phyloP scores from a whole-genome alignment of 2,329 filamentous ascomycete species.

The Fusarium paranaense region DNA sequence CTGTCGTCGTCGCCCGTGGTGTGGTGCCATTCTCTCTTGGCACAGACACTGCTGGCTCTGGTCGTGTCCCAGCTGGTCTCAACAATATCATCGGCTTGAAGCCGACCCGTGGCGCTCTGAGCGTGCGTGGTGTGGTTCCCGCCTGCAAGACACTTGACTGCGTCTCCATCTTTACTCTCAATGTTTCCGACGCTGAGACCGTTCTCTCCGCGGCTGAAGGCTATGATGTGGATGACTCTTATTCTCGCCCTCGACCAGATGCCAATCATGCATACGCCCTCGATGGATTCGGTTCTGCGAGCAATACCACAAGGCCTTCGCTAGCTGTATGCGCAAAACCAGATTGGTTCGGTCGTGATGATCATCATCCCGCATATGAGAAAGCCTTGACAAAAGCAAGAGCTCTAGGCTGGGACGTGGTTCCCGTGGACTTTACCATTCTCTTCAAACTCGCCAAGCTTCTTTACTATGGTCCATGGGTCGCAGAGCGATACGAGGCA shows the following conservation, averaged over 20 bases:
- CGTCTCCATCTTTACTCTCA: conserved; percentile 64
- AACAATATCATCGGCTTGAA: conserved; percentile 65
- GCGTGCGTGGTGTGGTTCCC: conserved; percentile 61
- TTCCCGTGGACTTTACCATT: conserved; percentile 58
- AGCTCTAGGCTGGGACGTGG: conserved; percentile 55
- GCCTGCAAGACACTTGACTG: conserved; percentile 70
- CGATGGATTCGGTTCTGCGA: conserved; percentile 46
- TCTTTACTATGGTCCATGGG: conserved; percentile 68
- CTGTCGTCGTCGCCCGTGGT: conserved; percentile 64
- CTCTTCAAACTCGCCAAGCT: conserved; percentile 65
- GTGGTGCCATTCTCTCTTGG: conserved; percentile 68
- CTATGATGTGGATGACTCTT: conserved; percentile 62
- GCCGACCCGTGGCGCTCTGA: conserved; percentile 65
- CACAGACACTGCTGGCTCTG: conserved; percentile 68
- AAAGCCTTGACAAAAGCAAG: conserved; percentile 52
- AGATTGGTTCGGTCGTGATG: conserved; percentile 48
- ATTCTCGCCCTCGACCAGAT: conserved; percentile 56
- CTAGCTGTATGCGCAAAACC: conserved; percentile 56
- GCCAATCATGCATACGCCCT: neutral
- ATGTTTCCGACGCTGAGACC: conserved; percentile 60
- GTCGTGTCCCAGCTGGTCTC: conserved; percentile 64
- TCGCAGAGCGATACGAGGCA: conserved; percentile 67
- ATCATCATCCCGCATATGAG: conserved; percentile 58
- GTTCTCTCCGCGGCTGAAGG: conserved; percentile 62
- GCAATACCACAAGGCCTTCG: conserved; percentile 43